A percentile compares a stretch with the other conserved stretches of the same genome.
phyloP scores from a whole-genome alignment of 441 rosid species.

The Populus hybrid region DNA sequence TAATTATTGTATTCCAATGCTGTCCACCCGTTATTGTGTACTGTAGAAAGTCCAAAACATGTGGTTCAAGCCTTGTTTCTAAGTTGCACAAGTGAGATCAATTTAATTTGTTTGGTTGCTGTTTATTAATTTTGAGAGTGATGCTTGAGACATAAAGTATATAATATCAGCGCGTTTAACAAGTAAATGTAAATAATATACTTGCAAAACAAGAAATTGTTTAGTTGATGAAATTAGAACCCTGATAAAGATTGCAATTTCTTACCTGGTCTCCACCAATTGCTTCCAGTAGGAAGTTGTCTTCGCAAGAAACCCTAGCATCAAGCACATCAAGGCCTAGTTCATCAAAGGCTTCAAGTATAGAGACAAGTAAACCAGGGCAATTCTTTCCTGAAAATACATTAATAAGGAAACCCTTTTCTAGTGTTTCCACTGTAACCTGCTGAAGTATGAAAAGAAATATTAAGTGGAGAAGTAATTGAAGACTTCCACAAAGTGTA shows the following conservation, averaged over 20 bases:
- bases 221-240: neutral
- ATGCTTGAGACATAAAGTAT: neutral
- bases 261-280: constrained; percentile 62
- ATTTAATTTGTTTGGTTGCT: neutral
- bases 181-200: neutral
- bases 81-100: neutral
- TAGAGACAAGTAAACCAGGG: constrained; percentile 72
- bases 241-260: neutral
- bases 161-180: neutral
- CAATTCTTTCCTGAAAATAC: constrained; percentile 56
- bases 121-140: neutral
- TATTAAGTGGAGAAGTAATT: neutral
- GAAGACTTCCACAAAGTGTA: neutral
- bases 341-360: constrained; percentile 80
- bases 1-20: neutral
- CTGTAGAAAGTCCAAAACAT: neutral
- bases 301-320: constrained; percentile 91
- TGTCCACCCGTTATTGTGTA: neutral
- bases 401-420: constrained; percentile 67
- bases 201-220: neutral
- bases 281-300: constrained; percentile 65
- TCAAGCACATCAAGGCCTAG: constrained; percentile 74
- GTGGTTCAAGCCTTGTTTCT: neutral
- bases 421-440: constrained; percentile 74
- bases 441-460: constrained; percentile 19